Base-by-base conservation (phyloP, 176 grass and related monocot genomes). In the Musa troglodytarum region DNA sequence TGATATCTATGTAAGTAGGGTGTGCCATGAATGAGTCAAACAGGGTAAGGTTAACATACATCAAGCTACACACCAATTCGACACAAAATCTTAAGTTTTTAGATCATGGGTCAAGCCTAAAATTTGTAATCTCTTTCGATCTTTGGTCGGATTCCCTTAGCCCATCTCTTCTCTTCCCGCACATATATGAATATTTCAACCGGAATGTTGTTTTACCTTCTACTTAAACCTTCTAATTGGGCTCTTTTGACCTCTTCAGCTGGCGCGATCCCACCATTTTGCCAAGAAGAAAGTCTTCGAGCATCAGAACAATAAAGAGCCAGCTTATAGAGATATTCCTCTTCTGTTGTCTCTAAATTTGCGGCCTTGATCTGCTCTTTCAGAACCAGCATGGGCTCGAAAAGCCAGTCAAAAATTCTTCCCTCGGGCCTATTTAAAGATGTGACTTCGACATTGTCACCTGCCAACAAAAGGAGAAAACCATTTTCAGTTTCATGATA, bases 361-460 rank as follows among this genome's bases (percentile, higher is more conserved):
- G 52, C 15, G 17, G 52, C 53, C 22, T 25, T 70, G 22, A 79
- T 69, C 53, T 79, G 77, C 53, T 79, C 65, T 79, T 79, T 79
- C 20, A 79, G 14, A 49, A 69, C 4, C 57, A 69, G 77, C 77
- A 79, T 79, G 26, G 77, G 77, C 64, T 79, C 77, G 57, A 79
- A 79, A 79, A 79, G 17, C 77, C 77, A 79, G 65, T 79, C 77
- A 57, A 79, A 79, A 79, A 79, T 43, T 57, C 23, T 79, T 58
- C 77, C 77, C 51, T 79, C 77, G 22, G 77, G 77, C 65, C 77
- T 79, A 70, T 79, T 79, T 57, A 79, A 11, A 22, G 1, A 28
- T 57, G 77, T 79, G 50, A 79, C 8, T 69, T 79, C 77, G 58
- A 79, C 52, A 69, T 70, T 70, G 17, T 79, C 65, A 15, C 77